These are phyloP conservation scores for Yarrowia sp. DNA, from an alignment of 805 yeast genomes.

Conservation along the genomic window DNA sequence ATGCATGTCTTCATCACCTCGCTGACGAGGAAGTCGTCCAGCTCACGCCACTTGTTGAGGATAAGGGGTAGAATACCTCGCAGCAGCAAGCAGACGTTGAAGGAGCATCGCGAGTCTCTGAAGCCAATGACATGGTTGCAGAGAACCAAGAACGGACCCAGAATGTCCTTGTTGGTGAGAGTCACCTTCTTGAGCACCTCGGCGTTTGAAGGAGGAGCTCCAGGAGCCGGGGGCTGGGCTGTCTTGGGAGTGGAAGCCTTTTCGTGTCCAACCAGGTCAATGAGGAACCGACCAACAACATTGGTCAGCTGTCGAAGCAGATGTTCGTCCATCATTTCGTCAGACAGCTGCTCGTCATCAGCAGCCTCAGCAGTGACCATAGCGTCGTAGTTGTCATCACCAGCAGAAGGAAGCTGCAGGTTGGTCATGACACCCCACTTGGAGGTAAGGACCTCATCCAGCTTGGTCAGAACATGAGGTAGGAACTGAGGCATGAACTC, in stretches of 20 bases:
- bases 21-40: conserved; percentile 65
- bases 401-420: conserved; percentile 47
- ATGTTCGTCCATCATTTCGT: conserved; percentile 98
- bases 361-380: conserved; percentile 21
- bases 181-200: conserved; percentile 59
- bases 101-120: conserved; percentile 89
- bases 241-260: conserved; percentile 14
- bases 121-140: conserved; percentile 74
- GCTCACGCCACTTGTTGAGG: conserved; percentile 66
- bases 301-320: conserved; percentile 89
- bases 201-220: conserved; percentile 36
- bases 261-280: conserved; percentile 79
- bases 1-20: conserved; percentile 69
- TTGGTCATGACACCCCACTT: conserved; percentile 71
- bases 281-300: conserved; percentile 78
- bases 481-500: conserved; percentile 73
- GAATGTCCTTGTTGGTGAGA: conserved; percentile 58
- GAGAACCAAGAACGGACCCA: conserved; percentile 75
- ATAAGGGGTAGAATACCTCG: conserved; percentile 70
- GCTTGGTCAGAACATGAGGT: conserved; percentile 68
- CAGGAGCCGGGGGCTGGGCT: conserved; percentile 39
- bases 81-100: conserved; percentile 79
- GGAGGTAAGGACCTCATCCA: conserved; percentile 69
- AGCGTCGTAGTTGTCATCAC: conserved; percentile 44
- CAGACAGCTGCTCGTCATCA: conserved; percentile 82